phyloP scores from a whole-genome alignment of 495 filamentous ascomycete genomes.

The Tetracladium marchalianum region DNA sequence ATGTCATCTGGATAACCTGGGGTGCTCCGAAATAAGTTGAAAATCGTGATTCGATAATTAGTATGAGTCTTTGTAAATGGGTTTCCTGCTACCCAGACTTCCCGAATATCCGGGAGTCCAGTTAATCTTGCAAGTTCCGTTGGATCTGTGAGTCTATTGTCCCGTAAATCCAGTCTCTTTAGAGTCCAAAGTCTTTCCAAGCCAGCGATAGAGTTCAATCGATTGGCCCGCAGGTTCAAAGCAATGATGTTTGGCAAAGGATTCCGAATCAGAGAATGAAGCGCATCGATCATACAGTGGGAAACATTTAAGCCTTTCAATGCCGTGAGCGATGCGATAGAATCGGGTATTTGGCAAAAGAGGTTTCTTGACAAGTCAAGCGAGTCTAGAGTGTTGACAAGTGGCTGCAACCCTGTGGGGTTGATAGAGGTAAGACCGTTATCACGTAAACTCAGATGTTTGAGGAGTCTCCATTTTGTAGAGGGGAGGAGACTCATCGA shows the following conservation, averaged over 20 bases:
- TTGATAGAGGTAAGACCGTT: slow-evolving; percentile 77
- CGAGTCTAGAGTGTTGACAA: slow-evolving; percentile 78
- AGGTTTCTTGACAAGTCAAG: slow-evolving; percentile 88
- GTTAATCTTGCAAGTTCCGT: slow-evolving; percentile 85
- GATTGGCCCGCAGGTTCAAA: slow-evolving; percentile 84
- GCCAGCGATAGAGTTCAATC: slow-evolving; percentile 78
- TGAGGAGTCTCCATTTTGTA: slow-evolving; percentile 89
- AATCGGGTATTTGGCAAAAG: slow-evolving; percentile 84
- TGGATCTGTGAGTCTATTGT: slow-evolving; percentile 85
- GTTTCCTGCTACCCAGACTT: slow-evolving; percentile 85
- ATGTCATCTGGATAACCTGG: slow-evolving; percentile 88
- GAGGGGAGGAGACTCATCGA: slow-evolving; percentile 55
- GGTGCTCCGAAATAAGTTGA: slow-evolving; percentile 88
- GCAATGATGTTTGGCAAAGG: slow-evolving; percentile 89
- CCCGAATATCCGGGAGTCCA: slow-evolving; percentile 78
- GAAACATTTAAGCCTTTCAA: slow-evolving; percentile 85
- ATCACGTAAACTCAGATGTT: slow-evolving; percentile 83
- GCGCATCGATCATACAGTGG: slow-evolving; percentile 92
- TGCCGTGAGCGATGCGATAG: slow-evolving; percentile 67
- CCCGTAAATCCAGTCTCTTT: slow-evolving; percentile 82
- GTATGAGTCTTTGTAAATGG: slow-evolving; percentile 83
- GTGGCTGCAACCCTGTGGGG: slow-evolving; percentile 60
- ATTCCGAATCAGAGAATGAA: slow-evolving; percentile 77
- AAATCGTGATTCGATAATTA: slow-evolving; percentile 77
- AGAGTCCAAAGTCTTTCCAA: slow-evolving; percentile 82